Evolutionary conservation across 2,329 filamentous ascomycete genomes (phyloP).

Genomic region (Zarea fungicola): DNA sequence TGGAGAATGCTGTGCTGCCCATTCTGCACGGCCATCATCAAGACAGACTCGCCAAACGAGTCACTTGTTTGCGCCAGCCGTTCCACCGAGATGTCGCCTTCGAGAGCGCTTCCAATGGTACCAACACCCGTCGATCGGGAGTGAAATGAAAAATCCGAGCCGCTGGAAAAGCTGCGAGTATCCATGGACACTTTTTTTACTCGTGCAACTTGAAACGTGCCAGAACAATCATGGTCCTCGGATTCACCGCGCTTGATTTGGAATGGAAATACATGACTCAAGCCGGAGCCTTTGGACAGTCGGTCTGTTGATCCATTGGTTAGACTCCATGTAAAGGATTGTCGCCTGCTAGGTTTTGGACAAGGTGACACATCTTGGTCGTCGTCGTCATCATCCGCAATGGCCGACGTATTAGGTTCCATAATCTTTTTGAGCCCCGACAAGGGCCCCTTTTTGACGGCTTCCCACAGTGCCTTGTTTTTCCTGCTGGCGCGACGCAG

Average conservation of each 20-base stretch:
- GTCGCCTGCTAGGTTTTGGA: conserved; percentile 34
- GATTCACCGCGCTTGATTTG: conserved; percentile 44
- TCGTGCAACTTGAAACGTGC: conserved; percentile 37
- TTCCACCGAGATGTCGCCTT: conserved; percentile 83
- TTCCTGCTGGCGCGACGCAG: conserved; percentile 78
- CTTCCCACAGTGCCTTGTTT: conserved; percentile 85
- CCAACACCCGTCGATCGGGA: conserved; percentile 75
- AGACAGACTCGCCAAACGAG: conserved; percentile 72
- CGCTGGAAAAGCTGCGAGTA: conserved; percentile 78
- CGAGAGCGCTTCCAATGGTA: conserved; percentile 66
- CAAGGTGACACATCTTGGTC: conserved; percentile 37
- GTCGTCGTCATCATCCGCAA: conserved; percentile 41
- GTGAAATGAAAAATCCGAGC: conserved; percentile 76
- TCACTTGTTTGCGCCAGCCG: conserved; percentile 67
- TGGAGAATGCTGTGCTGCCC: conserved; percentile 65
- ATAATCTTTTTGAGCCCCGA: conserved; percentile 71
- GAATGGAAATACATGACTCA: conserved; percentile 90
- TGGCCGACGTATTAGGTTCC: conserved; percentile 58
- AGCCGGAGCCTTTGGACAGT: conserved; percentile 51
- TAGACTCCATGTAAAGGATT: conserved; percentile 44
- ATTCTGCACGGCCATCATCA: conserved; percentile 79
- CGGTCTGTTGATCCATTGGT: conserved; percentile 43
- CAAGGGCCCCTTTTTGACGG: conserved; percentile 71
- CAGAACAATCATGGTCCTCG: conserved; percentile 35
- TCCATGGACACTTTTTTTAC: conserved; percentile 86